A percentile compares a stretch with the other conserved stretches of the same genome.
These are phyloP conservation scores for Adansonia gregorii DNA, from an alignment of 441 rosid species.

Conservation along the genomic window DNA sequence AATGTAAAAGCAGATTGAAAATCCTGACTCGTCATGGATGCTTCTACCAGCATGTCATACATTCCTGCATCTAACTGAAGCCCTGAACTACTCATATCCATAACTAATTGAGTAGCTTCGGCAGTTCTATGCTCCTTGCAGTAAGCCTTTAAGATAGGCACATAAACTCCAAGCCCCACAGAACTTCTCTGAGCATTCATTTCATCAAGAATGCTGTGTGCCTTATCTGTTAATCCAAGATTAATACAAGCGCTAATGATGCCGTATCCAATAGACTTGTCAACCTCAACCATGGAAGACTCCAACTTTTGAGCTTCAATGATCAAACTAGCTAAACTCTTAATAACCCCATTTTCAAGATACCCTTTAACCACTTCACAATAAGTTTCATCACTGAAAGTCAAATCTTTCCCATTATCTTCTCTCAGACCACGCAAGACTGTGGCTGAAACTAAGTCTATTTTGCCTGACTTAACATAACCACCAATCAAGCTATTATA, in stretches of 20 bases:
- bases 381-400: constrained; percentile 60
- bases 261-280: constrained; percentile 76
- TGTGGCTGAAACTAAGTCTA: constrained; percentile 58
- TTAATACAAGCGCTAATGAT: constrained; percentile 72
- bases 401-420: constrained; percentile 37
- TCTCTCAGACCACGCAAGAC: constrained; percentile 49
- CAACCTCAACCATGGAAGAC: constrained; percentile 34
- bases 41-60: constrained; percentile 72
- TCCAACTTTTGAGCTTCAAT: constrained; percentile 78
- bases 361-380: constrained; percentile 70
- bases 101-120: constrained; percentile 90
- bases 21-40: constrained; percentile 92
- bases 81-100: constrained; percentile 71
- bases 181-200: constrained; percentile 67
- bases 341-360: constrained; percentile 57
- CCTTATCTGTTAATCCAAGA: constrained; percentile 81
- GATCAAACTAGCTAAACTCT: constrained; percentile 70
- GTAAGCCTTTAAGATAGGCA: constrained; percentile 78
- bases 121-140: constrained; percentile 80
- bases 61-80: constrained; percentile 67
- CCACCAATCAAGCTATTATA: constrained; percentile 68
- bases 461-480: constrained; percentile 60
- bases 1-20: constrained; percentile 84
- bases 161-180: constrained; percentile 65
- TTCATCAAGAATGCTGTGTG: constrained; percentile 71